Conservation (phyloP, 2,329 filamentous ascomycete genomes). For the Colletotrichum aenigma region DNA sequence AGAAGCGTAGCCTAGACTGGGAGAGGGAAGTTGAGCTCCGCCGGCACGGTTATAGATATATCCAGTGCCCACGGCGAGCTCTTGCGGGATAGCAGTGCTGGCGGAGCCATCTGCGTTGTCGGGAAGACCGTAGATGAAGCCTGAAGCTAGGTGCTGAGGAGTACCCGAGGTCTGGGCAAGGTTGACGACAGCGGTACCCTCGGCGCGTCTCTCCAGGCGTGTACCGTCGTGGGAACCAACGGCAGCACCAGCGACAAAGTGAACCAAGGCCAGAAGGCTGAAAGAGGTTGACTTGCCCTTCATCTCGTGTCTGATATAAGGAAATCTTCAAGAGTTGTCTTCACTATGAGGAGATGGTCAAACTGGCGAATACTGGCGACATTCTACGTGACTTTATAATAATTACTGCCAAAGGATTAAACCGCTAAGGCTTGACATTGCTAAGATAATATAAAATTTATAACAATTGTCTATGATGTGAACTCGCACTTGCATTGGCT, state of each 20-base stretch:
- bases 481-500: not conserved
- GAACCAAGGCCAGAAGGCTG: not conserved
- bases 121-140: not conserved
- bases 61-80: not conserved
- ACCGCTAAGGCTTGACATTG: not conserved
- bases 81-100: not conserved
- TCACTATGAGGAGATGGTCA: not conserved
- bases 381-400: not conserved
- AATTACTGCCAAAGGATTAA: not conserved
- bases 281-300: not conserved
- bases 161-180: not conserved
- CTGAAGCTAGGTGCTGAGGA: not conserved
- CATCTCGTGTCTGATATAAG: not conserved
- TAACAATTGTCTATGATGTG: not conserved
- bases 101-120: not conserved
- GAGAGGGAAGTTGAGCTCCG: not conserved
- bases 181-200: not conserved
- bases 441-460: fast-evolving
- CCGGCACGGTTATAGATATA: not conserved
- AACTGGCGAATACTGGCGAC: not conserved
- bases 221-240: not conserved
- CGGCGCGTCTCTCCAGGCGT: not conserved
- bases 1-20: not conserved
- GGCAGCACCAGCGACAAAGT: not conserved
- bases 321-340: not conserved